These are phyloP conservation scores for Flaveria brownii DNA, from an alignment of 129 eudicot genomes.

Conservation along the genomic window DNA sequence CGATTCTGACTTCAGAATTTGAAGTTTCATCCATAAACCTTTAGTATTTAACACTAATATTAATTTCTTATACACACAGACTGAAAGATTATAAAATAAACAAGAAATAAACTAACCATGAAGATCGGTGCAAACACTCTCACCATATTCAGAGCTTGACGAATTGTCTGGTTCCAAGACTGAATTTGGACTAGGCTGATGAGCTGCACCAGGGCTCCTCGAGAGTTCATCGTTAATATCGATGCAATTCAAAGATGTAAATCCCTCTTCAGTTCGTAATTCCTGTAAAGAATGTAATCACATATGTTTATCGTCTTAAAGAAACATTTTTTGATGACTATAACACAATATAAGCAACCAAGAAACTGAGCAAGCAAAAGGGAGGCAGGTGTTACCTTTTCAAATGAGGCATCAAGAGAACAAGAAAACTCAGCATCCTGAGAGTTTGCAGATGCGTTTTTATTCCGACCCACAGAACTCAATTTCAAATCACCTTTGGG, in stretches of 20 bases:
- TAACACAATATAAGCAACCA: neutral
- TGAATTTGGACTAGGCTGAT: constrained; percentile 64
- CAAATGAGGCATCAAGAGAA: constrained; percentile 20
- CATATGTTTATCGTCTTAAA: neutral
- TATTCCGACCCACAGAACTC: neutral
- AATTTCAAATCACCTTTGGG: constrained; percentile 22
- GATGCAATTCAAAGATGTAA: constrained; percentile 29
- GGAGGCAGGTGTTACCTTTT: constrained; percentile 28
- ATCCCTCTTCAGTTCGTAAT: constrained; percentile 24
- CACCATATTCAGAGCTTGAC: constrained; percentile 38
- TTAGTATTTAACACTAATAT: constrained; percentile 7
- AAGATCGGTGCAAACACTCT: constrained; percentile 35
- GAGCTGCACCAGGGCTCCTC: constrained; percentile 40
- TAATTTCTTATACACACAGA: neutral
- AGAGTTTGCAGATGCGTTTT: constrained; percentile 8
- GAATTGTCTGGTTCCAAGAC: constrained; percentile 56
- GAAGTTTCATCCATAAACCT: constrained; percentile 62
- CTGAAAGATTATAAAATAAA: neutral
- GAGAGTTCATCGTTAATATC: constrained; percentile 21
- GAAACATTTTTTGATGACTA: neutral
- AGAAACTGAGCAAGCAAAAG: no score
- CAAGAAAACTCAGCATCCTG: constrained; percentile 29
- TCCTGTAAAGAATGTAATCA: constrained; percentile 41
- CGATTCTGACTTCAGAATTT: constrained; percentile 44
- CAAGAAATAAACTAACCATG: constrained; percentile 35